Evolutionary conservation across 2,329 filamentous ascomycete genomes (phyloP).

Genomic region (Colletotrichum tropicicola): DNA sequence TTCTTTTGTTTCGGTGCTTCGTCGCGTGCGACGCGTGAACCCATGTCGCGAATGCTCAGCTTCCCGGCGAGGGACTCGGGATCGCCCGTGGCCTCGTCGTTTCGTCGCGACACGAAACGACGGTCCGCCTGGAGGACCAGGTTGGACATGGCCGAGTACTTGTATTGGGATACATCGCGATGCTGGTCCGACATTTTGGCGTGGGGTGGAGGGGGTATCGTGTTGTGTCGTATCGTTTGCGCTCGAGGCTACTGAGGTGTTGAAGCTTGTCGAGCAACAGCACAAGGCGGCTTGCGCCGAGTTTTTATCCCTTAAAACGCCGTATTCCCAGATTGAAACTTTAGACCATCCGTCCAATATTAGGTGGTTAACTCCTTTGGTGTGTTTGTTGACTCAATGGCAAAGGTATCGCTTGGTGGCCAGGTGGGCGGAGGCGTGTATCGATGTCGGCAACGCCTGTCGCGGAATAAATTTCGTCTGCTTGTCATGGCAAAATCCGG

Average conservation of each 20-base stretch:
- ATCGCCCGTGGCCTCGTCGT: slow-evolving; percentile 95
- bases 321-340: slow-evolving; percentile 4
- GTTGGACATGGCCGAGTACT: slow-evolving; percentile 99
- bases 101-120: slow-evolving; percentile 90
- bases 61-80: slow-evolving; percentile 96
- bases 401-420: slow-evolving; percentile 1
- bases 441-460: slow-evolving; percentile 11
- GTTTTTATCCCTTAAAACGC: slow-evolving; percentile 12
- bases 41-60: slow-evolving; percentile 95
- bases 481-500: slow-evolving; percentile 13
- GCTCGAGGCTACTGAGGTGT: slow-evolving; percentile 1
- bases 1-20: slow-evolving; percentile 84
- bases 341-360: slow-evolving; percentile 2
- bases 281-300: slow-evolving; percentile 28
- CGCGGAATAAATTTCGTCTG: slow-evolving; percentile 28
- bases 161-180: slow-evolving; percentile 93
- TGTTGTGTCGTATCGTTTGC: slow-evolving; percentile 18
- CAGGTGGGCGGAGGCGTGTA: slow-evolving; percentile 17
- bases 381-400: slow-evolving; percentile 7
- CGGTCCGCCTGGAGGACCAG: slow-evolving; percentile 99
- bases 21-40: slow-evolving; percentile 82
- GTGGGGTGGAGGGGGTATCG: slow-evolving; percentile 31
- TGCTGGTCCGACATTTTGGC: slow-evolving; percentile 77
- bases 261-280: slow-evolving; percentile 28
- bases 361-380: background rate